These are phyloP conservation scores for Diaporthe amygdali DNA, from an alignment of 2,329 filamentous ascomycete genomes.

Conservation along the genomic window DNA sequence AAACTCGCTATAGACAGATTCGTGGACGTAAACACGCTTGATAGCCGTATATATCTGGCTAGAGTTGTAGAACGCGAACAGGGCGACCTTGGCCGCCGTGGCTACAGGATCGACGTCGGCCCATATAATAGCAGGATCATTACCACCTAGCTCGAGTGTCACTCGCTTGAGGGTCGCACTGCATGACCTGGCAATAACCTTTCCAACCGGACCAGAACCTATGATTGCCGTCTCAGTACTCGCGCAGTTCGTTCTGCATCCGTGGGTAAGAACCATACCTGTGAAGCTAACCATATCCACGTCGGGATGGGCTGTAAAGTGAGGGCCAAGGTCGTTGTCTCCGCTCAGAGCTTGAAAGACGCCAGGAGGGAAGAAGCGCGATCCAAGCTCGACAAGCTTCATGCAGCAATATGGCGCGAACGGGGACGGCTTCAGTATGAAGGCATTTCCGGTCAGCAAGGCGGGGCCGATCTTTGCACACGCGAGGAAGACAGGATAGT, in stretches of 20 bases:
- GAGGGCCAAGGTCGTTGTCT: slow-evolving; percentile 63
- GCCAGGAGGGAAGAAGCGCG: slow-evolving; percentile 63
- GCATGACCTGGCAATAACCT: slow-evolving; percentile 46
- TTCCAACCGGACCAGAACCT: slow-evolving; percentile 26
- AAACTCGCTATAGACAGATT: slow-evolving; percentile 55
- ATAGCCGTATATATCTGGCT: slow-evolving; percentile 61
- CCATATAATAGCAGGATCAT: slow-evolving; percentile 53
- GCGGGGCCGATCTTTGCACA: slow-evolving; percentile 58
- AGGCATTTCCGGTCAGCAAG: slow-evolving; percentile 58
- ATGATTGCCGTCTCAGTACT: not conserved
- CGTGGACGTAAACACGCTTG: slow-evolving; percentile 61
- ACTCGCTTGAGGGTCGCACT: slow-evolving; percentile 50
- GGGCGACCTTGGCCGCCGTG: slow-evolving; percentile 41
- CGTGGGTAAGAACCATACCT: slow-evolving; percentile 49
- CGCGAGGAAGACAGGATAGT: slow-evolving; percentile 10
- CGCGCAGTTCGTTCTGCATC: not conserved
- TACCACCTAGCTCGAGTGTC: slow-evolving; percentile 52
- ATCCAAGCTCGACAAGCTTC: slow-evolving; percentile 64
- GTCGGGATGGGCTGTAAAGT: slow-evolving; percentile 62
- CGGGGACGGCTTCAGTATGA: slow-evolving; percentile 63
- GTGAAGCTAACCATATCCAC: slow-evolving; percentile 69
- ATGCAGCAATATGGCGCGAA: slow-evolving; percentile 63
- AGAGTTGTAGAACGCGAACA: slow-evolving; percentile 60
- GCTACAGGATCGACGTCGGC: slow-evolving; percentile 47
- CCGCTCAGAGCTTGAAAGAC: slow-evolving; percentile 66